A percentile compares a stretch with the other conserved stretches of the same genome.
Evolutionary conservation across 2,329 filamentous ascomycete species (phyloP).

Genomic region (Triangularia setosa): DNA sequence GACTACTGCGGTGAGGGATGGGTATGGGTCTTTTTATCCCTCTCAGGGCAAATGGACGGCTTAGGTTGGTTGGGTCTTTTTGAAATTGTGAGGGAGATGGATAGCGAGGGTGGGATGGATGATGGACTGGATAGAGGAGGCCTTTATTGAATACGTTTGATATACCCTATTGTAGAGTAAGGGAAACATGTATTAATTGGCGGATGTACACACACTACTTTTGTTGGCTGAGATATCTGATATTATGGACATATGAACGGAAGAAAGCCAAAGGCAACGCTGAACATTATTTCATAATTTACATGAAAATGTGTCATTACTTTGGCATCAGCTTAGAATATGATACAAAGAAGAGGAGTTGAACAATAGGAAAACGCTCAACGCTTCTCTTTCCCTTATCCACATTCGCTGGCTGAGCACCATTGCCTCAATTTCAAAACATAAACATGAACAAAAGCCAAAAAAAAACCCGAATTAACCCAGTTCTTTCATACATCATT

Average conservation of each 20-base stretch:
- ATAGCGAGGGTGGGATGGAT: no score
- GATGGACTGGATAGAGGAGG: not conserved
- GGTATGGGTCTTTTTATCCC: not conserved
- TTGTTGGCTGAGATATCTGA: not conserved
- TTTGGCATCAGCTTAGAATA: not conserved
- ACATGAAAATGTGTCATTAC: not conserved
- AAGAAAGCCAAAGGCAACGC: not conserved
- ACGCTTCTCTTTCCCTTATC: not conserved
- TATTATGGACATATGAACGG: not conserved
- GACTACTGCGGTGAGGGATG: not conserved
- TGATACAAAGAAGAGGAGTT: not conserved
- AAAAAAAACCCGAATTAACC: not conserved
- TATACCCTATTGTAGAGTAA: not conserved
- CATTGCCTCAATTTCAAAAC: not conserved
- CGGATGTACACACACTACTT: not conserved
- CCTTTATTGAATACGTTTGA: not conserved
- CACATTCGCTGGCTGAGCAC: not conserved
- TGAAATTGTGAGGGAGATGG: not conserved
- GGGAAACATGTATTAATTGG: not conserved
- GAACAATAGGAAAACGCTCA: not conserved
- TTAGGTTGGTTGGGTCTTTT: not conserved
- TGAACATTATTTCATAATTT: not conserved
- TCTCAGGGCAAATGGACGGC: not conserved
- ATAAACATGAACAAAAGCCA: not conserved
- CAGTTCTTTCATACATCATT: not conserved